phyloP scores from a whole-genome alignment of 306 rosid genomes.

The Aeschynomene evenia region DNA sequence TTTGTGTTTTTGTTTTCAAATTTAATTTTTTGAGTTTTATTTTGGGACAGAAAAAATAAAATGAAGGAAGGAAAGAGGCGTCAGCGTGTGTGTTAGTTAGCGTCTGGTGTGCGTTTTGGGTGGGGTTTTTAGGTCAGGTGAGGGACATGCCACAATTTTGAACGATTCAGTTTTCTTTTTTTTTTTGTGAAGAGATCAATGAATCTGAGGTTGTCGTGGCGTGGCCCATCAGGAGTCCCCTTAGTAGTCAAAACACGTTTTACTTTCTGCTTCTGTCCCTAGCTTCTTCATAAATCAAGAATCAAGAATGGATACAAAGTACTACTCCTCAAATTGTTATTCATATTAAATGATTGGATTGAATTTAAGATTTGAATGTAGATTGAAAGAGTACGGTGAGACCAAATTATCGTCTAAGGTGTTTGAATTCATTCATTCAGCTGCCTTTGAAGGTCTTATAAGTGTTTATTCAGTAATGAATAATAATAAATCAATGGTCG shows the following conservation, averaged over 20 bases:
- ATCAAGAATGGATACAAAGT: no score
- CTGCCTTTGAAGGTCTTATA: no score
- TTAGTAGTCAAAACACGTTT: neutral
- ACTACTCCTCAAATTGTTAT: no score
- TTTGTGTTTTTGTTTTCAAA: neutral
- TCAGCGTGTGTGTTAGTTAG: constrained; percentile 1
- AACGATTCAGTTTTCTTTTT: neutral
- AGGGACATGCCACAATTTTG: neutral
- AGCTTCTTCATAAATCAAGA: no score
- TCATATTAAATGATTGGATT: neutral
- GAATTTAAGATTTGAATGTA: no score
- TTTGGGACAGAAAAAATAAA: neutral
- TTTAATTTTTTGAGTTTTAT: neutral
- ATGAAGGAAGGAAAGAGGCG: neutral
- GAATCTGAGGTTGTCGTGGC: neutral
- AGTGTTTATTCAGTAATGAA: no score
- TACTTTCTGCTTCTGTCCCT: neutral
- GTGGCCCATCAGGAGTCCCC: neutral
- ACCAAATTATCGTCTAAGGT: no score
- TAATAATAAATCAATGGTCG: neutral
- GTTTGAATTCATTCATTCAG: no score
- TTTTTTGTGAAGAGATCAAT: constrained; percentile 1
- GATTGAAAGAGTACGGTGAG: no score
- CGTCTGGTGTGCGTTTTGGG: neutral
- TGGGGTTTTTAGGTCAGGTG: neutral